These are phyloP conservation scores for Boletus edulis DNA, from an alignment of 768 basidiomycete species.

Conservation along the genomic window DNA sequence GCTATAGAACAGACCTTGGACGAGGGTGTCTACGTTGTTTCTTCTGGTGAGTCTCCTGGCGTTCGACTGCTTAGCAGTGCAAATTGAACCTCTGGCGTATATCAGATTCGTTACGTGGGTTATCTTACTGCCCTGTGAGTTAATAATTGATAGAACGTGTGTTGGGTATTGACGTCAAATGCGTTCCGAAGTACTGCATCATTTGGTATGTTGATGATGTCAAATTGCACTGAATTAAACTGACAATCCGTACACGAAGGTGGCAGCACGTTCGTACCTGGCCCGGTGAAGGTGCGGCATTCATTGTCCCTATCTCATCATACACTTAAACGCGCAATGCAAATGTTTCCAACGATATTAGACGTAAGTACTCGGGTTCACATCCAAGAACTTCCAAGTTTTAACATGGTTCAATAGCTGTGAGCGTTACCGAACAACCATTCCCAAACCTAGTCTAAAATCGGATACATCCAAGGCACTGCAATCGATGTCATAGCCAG, in stretches of 20 bases:
- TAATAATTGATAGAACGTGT: neutral
- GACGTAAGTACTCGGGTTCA: neutral
- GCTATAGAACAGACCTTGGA: neutral
- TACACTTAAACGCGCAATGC: neutral
- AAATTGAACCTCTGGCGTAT: neutral
- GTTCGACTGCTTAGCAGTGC: neutral
- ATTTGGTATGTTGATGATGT: neutral
- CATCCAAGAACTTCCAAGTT: neutral
- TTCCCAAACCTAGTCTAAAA: neutral
- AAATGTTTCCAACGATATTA: neutral
- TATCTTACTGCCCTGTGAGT: neutral
- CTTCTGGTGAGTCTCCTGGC: too few relatives aligned
- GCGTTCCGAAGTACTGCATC: neutral
- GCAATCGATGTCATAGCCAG: neutral
- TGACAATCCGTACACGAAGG: neutral
- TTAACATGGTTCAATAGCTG: neutral
- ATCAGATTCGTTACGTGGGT: constrained; percentile 3
- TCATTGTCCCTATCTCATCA: too few relatives aligned
- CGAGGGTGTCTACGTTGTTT: neutral
- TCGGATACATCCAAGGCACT: neutral
- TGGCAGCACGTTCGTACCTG: neutral
- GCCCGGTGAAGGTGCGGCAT: neutral
- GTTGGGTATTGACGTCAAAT: neutral
- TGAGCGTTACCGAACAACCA: neutral
- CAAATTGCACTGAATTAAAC: too few relatives aligned